Evolutionary conservation across 164 flowering plant genomes (phyloP), one percentile per base, ranked within the genome.

Genomic region (Macadamia integrifolia): DNA sequence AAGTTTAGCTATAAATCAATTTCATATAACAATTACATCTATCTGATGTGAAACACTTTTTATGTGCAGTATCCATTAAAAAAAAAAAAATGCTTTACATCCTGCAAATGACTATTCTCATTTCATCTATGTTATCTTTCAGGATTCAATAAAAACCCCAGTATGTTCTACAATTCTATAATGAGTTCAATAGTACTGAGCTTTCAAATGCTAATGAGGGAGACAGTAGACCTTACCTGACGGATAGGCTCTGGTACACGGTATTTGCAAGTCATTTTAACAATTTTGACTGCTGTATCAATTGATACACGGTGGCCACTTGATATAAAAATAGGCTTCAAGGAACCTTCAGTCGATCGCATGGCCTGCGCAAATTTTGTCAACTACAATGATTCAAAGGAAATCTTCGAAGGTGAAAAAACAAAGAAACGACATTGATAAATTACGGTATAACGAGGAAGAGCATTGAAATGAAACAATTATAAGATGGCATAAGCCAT

Each of bases 191-290:
- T 2, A 23, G 23, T 49, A 30, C 31, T 15, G 15, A 56, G 42
- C 7, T 49, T 53, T 56, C 71, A 60, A 58, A 29, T 9, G 62
- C 23, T 12, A 14, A 35, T 35, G 40, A 35, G 53, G 30, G 64
- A 53, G 31, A 64, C 13, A 43, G 9, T 57, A 13, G 11, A 28
- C 9, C 6, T 74, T 71, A 88, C 96, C 88, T 91, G 94, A 17
- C 95, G 77, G 13, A 83, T 77, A 56, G 97, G 93, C 78, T 91
- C 97, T 23, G 95, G 93, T 31, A 91, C 81, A 71, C 93, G 93
- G 69, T 81, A 83, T 66, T 76, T 83, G 84, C 93, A 84, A 58
- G 81, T 82, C 78, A 82, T 69, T 71, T 80, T 81, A 48, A 84
- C 88, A 71, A 88, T 78, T 48, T 65, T 48, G 18, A 80, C 60